Evolutionary conservation across 192 early-diverging fungal species (phyloP).

Genomic region (Rhizoclosmatium sp.): DNA sequence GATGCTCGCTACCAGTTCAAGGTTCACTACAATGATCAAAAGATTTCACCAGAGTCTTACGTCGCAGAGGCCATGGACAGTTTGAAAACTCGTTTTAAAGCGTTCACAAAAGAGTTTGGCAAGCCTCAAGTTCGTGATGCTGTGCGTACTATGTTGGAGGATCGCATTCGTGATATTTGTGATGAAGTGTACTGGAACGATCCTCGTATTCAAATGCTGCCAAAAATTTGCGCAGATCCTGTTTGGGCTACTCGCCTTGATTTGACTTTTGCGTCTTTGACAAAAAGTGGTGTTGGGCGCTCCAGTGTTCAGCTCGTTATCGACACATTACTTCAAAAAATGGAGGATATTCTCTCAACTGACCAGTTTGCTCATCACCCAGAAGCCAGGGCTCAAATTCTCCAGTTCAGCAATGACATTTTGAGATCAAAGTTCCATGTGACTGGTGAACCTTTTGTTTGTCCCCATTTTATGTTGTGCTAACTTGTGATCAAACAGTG

Average conservation of each 20-base stretch:
- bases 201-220: slow-evolving; percentile 70
- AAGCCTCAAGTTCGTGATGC: slow-evolving; percentile 93
- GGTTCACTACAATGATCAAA: slow-evolving; percentile 97
- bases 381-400: slow-evolving; percentile 78
- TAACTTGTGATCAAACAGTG: slow-evolving; percentile 52
- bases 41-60: slow-evolving; percentile 94
- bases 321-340: slow-evolving; percentile 82
- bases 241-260: slow-evolving; percentile 89
- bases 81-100: slow-evolving; percentile 94
- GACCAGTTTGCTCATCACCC: slow-evolving; percentile 91
- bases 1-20: slow-evolving; percentile 98
- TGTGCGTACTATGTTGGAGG: slow-evolving; percentile 90
- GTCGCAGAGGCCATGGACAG: slow-evolving; percentile 93
- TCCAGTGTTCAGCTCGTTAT: slow-evolving; percentile 92
- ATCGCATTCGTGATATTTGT: slow-evolving; percentile 88
- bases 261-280: slow-evolving; percentile 82
- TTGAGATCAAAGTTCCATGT: slow-evolving; percentile 86
- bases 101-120: slow-evolving; percentile 90
- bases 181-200: slow-evolving; percentile 93
- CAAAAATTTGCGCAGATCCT: slow-evolving; percentile 64
- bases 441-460: slow-evolving; percentile 38
- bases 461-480: background rate
- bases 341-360: slow-evolving; percentile 74
- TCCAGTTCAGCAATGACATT: slow-evolving; percentile 86
- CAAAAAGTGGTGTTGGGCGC: slow-evolving; percentile 93